These are phyloP conservation scores for Pontederia crassipes DNA, from an alignment of 176 grass and related monocot species.

Conservation along the genomic window DNA sequence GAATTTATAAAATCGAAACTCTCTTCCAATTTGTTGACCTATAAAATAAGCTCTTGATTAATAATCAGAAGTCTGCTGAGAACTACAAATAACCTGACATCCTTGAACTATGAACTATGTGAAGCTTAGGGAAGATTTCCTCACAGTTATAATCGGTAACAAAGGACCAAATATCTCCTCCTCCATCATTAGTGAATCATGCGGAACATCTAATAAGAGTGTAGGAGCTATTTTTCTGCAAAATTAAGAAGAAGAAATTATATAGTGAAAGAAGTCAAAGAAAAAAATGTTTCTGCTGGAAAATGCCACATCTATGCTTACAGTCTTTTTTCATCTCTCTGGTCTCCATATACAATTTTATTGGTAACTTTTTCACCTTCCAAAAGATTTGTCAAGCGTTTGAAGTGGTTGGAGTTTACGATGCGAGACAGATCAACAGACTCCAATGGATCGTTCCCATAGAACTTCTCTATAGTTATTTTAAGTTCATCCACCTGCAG, in stretches of 20 bases:
- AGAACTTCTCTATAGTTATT: slow-evolving; percentile 55
- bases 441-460: slow-evolving; percentile 61
- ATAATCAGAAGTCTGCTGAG: no score
- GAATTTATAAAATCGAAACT: slow-evolving; percentile 51
- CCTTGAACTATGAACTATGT: not conserved
- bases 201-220: slow-evolving; percentile 58
- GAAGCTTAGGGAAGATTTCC: not conserved
- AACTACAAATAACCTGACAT: not conserved
- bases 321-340: slow-evolving; percentile 50
- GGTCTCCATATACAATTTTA: slow-evolving; percentile 63
- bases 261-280: not conserved
- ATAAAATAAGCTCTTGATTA: not conserved
- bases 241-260: slow-evolving; percentile 10
- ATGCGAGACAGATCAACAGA: slow-evolving; percentile 74
- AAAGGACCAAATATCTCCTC: slow-evolving; percentile 74
- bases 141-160: slow-evolving; percentile 78
- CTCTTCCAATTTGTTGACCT: slow-evolving; percentile 80
- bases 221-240: slow-evolving; percentile 77
- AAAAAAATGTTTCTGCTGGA: slow-evolving; percentile 1
- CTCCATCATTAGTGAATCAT: slow-evolving; percentile 56
- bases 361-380: slow-evolving; percentile 56
- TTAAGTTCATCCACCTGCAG: slow-evolving; percentile 60
- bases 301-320: slow-evolving; percentile 24
- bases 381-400: slow-evolving; percentile 38
- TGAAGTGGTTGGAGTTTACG: slow-evolving; percentile 62